phyloP scores from a whole-genome alignment of 129 eudicot genomes.

The Lonicera japonica region DNA sequence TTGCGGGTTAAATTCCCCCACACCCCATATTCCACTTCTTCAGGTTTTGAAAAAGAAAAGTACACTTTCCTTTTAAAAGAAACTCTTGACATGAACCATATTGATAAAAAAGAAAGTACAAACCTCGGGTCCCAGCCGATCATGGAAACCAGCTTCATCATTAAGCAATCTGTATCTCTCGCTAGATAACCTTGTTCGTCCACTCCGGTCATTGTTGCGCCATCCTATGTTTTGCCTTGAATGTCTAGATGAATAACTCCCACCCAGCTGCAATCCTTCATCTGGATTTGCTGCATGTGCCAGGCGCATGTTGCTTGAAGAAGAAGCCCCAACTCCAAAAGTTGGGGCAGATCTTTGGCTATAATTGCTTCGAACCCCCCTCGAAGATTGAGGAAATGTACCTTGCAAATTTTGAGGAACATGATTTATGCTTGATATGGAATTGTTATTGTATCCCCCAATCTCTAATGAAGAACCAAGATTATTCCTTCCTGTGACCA shows the following conservation, averaged over 20 bases:
- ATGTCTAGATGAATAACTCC: constrained; percentile 47
- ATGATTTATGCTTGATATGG: constrained; percentile 25
- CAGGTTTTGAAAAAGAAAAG: no score
- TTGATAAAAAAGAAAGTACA: not conserved
- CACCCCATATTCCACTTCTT: no score
- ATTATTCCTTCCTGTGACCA: constrained; percentile 24
- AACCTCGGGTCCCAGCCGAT: constrained; percentile 48
- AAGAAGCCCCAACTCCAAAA: constrained; percentile 30
- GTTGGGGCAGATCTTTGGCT: constrained; percentile 44
- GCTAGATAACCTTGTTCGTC: constrained; percentile 33
- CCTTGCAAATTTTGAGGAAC: constrained; percentile 34
- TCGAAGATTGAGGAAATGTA: constrained; percentile 29
- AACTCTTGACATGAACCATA: no score
- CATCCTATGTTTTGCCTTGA: constrained; percentile 31
- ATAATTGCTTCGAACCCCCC: constrained; percentile 41
- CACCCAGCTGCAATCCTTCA: constrained; percentile 46
- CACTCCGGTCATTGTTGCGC: constrained; percentile 47
- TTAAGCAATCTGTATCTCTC: constrained; percentile 44
- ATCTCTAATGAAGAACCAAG: constrained; percentile 34
- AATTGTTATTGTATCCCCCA: constrained; percentile 39
- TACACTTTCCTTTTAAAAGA: no score
- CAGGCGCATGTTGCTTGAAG: constrained; percentile 30
- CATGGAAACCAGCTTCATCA: constrained; percentile 30
- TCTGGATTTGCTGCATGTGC: constrained; percentile 34
- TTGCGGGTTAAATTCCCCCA: no score